phyloP scores from a whole-genome alignment of 805 yeast species.

The Pichia californica region DNA sequence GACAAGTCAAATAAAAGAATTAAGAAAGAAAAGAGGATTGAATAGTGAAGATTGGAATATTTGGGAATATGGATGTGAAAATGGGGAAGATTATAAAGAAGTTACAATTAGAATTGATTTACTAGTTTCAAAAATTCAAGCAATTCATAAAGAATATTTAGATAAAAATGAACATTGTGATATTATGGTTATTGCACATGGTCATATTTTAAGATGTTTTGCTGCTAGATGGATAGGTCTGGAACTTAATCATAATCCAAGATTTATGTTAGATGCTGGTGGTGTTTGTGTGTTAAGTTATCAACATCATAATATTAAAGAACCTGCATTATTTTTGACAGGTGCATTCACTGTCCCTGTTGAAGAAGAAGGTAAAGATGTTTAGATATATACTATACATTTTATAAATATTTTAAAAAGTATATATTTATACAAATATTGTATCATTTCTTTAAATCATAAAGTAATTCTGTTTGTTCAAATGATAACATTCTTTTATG shows the following conservation, averaged over 20 bases:
- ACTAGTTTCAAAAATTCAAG: constrained; percentile 57
- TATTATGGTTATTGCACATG: constrained; percentile 83
- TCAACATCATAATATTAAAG: constrained; percentile 76
- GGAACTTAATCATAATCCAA: constrained; percentile 59
- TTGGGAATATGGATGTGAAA: constrained; percentile 91
- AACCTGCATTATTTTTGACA: constrained; percentile 80
- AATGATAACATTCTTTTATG: constrained; percentile 37
- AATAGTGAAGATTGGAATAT: constrained; percentile 58
- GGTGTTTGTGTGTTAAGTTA: constrained; percentile 90
- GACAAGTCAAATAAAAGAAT: constrained; percentile 57
- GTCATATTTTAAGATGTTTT: constrained; percentile 84
- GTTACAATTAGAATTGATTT: constrained; percentile 69
- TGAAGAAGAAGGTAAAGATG: constrained; percentile 42
- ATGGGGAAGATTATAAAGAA: constrained; percentile 67
- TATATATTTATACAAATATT: too few relatives aligned
- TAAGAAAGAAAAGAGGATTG: constrained; percentile 56
- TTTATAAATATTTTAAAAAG: too few relatives aligned
- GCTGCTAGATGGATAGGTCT: constrained; percentile 81
- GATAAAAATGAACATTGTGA: constrained; percentile 54
- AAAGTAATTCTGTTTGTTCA: constrained; percentile 47
- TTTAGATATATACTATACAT: too few relatives aligned
- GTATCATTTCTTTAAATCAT: constrained; percentile 32
- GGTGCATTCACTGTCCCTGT: constrained; percentile 77
- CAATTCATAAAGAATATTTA: constrained; percentile 50
- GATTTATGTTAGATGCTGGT: constrained; percentile 86